phyloP scores from a whole-genome alignment of 2,329 filamentous ascomycete species.

The Talaromyces albobiverticillius region DNA sequence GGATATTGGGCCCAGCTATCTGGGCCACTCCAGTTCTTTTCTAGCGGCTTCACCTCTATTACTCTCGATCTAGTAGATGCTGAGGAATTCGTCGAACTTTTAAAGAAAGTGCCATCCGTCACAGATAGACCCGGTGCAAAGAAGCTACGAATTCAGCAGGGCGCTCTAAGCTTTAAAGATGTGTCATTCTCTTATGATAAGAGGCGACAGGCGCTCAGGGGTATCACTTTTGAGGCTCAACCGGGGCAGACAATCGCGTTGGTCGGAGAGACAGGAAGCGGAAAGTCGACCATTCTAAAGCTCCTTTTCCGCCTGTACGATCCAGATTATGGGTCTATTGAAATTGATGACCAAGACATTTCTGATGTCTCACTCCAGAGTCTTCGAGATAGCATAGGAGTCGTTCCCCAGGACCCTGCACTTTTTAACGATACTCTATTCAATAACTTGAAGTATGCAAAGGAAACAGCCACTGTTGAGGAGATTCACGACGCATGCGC shows the following conservation, averaged over 20 bases:
- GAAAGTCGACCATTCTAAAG: slow-evolving; percentile 91
- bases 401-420: slow-evolving; percentile 90
- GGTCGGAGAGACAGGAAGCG: slow-evolving; percentile 89
- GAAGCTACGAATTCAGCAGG: slow-evolving; percentile 39
- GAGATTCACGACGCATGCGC: slow-evolving; percentile 60
- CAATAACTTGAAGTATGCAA: slow-evolving; percentile 81
- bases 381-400: slow-evolving; percentile 85
- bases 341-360: slow-evolving; percentile 80
- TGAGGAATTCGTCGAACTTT: slow-evolving; percentile 50
- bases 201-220: slow-evolving; percentile 46
- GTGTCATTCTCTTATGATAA: slow-evolving; percentile 54
- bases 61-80: slow-evolving; percentile 60
- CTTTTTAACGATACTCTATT: slow-evolving; percentile 87
- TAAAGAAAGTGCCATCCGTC: slow-evolving; percentile 48
- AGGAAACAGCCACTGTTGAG: slow-evolving; percentile 80
- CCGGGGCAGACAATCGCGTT: slow-evolving; percentile 75
- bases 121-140: slow-evolving; percentile 34
- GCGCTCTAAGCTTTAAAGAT: slow-evolving; percentile 48
- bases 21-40: slow-evolving; percentile 50
- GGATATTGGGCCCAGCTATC: slow-evolving; percentile 60
- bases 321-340: slow-evolving; percentile 74
- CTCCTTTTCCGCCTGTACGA: slow-evolving; percentile 93
- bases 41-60: slow-evolving; percentile 48
- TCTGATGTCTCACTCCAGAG: slow-evolving; percentile 79
- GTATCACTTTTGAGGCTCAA: slow-evolving; percentile 47